These are phyloP conservation scores for Solanum chilense DNA, from an alignment of 257 asterid genomes.

Conservation along the genomic window DNA sequence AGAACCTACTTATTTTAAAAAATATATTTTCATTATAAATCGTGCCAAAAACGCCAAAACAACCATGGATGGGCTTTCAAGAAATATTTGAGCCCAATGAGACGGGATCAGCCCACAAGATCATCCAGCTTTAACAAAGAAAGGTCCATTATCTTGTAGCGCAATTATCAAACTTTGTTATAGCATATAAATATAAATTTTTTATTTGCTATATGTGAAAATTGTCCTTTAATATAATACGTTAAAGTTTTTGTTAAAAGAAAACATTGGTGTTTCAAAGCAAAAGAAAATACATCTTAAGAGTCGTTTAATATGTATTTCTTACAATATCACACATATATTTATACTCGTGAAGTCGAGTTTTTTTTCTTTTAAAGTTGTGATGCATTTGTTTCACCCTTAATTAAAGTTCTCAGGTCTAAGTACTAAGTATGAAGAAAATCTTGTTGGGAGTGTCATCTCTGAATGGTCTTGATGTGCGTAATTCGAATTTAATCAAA, in stretches of 20 bases:
- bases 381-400: no score
- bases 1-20: no score
- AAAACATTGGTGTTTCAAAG: background rate
- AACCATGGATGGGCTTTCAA: background rate
- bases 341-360: background rate
- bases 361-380: background rate
- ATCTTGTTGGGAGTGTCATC: rapidly evolving
- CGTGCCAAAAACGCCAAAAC: background rate
- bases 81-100: background rate
- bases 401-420: rapidly evolving
- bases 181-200: no score
- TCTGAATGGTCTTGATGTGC: no score
- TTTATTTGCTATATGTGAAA: no score
- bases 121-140: background rate
- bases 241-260: no score
- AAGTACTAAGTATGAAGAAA: rapidly evolving
- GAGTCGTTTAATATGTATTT: background rate
- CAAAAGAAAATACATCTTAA: no score
- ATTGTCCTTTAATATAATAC: no score
- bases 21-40: no score
- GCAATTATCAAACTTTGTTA: no score
- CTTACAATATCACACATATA: background rate
- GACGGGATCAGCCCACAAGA: background rate
- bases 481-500: no score
- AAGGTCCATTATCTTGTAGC: background rate